Base-by-base conservation (phyloP, 306 rosid species). In the Herpetospermum pedunculosum region DNA sequence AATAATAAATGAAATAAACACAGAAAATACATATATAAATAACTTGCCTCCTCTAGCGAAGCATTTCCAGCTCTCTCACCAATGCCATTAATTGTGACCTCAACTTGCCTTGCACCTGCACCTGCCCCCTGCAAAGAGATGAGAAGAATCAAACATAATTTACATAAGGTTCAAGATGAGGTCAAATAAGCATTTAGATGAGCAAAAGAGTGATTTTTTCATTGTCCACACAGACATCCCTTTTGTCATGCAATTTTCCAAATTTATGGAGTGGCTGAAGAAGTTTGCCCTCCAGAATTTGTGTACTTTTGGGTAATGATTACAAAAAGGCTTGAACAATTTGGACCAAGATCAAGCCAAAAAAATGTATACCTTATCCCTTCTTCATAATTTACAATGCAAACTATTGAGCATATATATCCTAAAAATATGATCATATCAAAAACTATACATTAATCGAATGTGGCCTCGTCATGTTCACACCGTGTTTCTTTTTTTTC, bases 11-110 rank as follows among this genome's bases (percentile, higher is more conserved):
- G 18, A 71, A 47, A 48, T 18, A n/a, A n/a, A 34, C n/a, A 64
- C 7, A 37, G 8, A 11, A n/a, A 64, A 35, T 16, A 62, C 19
- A 34, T 60, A 62, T 34, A 16, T 6, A 15, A 64, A 79, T 76
- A 44, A 16, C 55, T 84, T 57, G 85, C 99, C 96, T 95, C 99
- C 84, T 95, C 99, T 28, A 95, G 59, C 1, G 99, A 89, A 77
- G 99, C 99, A 83, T 95, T 95, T 67, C 99, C 99, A 60, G 99
- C 99, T 86, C 99, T 88, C 87, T 95, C 99, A 77, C 99, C 99
- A 53, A 95, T 95, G 78, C 99, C 99, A 77, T 95, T 95, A 72
- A 95, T 83, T 7, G 99, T 95, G 65, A 95, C 99, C 83, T 95
- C 99, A 83, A 95, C 47, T 70, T 95, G 99, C 79, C 99, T 88